Conservation (phyloP, 352 stramenopile species). For the Phytophthora syringae region DNA sequence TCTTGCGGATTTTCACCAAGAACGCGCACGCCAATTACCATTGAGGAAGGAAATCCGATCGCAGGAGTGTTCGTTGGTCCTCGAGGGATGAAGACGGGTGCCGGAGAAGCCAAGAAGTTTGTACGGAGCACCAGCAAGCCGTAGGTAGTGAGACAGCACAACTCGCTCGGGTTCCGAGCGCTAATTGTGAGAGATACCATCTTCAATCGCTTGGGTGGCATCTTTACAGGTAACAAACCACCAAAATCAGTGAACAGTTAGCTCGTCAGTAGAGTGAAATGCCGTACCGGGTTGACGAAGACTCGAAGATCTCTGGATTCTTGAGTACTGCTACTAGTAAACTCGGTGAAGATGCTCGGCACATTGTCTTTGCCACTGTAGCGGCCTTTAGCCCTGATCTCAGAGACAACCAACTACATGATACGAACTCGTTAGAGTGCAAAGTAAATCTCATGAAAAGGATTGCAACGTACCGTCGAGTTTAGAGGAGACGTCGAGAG, state of each 20-base stretch:
- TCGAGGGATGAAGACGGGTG: slow-evolving; percentile 47
- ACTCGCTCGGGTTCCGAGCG: slow-evolving; percentile 32
- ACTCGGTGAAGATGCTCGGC: slow-evolving; percentile 64
- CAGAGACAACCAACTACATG: slow-evolving; percentile 51
- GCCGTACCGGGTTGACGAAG: slow-evolving; percentile 40
- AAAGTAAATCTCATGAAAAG: background rate
- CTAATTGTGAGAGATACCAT: slow-evolving; percentile 51
- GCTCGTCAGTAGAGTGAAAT: background rate
- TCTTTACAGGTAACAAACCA: slow-evolving; percentile 6
- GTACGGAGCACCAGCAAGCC: slow-evolving; percentile 54
- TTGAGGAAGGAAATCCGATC: slow-evolving; percentile 52
- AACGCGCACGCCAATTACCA: slow-evolving; percentile 52
- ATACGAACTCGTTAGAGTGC: background rate
- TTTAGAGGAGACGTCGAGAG: slow-evolving; percentile 53
- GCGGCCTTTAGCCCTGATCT: slow-evolving; percentile 65
- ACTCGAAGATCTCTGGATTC: slow-evolving; percentile 60
- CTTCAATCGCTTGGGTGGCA: slow-evolving; percentile 63
- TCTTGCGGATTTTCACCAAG: slow-evolving; percentile 58
- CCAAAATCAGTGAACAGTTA: background rate
- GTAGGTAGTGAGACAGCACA: slow-evolving; percentile 69
- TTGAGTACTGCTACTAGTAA: slow-evolving; percentile 42
- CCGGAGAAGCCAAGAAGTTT: slow-evolving; percentile 41
- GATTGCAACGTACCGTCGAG: slow-evolving; percentile 34
- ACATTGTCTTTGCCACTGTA: slow-evolving; percentile 59
- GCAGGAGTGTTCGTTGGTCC: slow-evolving; percentile 48